Evolutionary conservation across 306 rosid genomes (phyloP), one percentile per base, ranked within the genome.

Genomic region (Herpetospermum pedunculosum): DNA sequence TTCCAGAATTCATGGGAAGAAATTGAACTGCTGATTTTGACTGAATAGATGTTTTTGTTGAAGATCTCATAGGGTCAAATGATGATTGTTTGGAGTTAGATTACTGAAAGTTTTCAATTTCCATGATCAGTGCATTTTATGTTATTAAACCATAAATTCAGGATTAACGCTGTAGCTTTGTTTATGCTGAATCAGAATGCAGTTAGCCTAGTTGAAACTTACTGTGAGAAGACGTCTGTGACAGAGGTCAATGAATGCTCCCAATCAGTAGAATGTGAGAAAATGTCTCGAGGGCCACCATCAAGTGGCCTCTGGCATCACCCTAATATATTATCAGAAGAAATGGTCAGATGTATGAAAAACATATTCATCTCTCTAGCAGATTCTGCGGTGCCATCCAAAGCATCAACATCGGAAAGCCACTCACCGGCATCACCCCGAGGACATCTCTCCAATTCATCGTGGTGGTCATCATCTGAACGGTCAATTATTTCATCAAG

Each of bases 281-380:
- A 79, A 75, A 80, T 89, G 76, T 64, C 83, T 38, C 83, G 73
- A 62, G 85, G 85, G 78, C 76, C 83, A 72, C 87, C 77, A 6
- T 67, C 73, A 6, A 87, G 81, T 40, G 90, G 87, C n/a, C 83
- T 85, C 13, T 87, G 92, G 96, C 87, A 85, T 64, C 76, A 83
- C 46, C 96, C 96, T 50, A 89, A 89, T 78, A 81, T 77, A 49
- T 79, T 89, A 63, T 87, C 96, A 14, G 90, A 87, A 81, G 90
- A 89, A 85, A 89, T 89, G 92, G 90, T 87, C 41, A 80, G 84
- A 80, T 89, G 96, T 72, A 89, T 89, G 96, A 89, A 85, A 81
- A 84, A 89, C 78, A 89, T 89, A 78, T 89, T 85, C 77, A 80
- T 87, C 62, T 87, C 92, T 70, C 77, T 89, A 82, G 88, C 92